These are phyloP conservation scores for Multifurca ochricompacta DNA, from an alignment of 768 basidiomycete species.

Conservation along the genomic window DNA sequence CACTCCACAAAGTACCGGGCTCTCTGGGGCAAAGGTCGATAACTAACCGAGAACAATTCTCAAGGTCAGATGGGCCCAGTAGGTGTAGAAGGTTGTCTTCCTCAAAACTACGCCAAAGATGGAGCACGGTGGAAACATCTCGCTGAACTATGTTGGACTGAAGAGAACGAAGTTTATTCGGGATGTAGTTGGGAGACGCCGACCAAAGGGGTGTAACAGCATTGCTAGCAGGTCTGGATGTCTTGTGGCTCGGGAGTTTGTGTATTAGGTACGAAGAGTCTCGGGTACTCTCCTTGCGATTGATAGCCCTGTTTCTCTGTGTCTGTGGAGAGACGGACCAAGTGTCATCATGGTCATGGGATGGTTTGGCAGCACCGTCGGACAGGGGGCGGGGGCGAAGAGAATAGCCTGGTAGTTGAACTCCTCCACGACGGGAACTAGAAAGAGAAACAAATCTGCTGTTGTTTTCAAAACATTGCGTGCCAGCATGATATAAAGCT, in stretches of 20 bases:
- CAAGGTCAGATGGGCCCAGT: slow-evolving; percentile 38
- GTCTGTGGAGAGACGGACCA: neutral
- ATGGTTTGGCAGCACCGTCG: neutral
- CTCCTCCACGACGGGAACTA: neutral
- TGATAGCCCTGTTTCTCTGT: neutral
- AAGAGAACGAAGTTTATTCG: slow-evolving; percentile 29
- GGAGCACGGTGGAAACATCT: slow-evolving; percentile 28
- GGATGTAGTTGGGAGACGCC: slow-evolving; percentile 23
- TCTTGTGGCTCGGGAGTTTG: neutral
- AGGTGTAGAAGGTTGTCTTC: slow-evolving; percentile 37
- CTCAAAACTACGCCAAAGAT: slow-evolving; percentile 39
- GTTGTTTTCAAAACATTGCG: neutral
- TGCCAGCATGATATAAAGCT: slow-evolving; percentile 1
- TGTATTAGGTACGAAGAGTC: neutral
- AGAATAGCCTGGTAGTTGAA: neutral
- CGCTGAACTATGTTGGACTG: slow-evolving; percentile 28
- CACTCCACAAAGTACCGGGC: slow-evolving; percentile 4
- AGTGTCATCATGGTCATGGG: neutral
- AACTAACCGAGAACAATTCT: slow-evolving; percentile 33
- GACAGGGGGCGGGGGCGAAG: neutral
- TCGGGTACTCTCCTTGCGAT: neutral
- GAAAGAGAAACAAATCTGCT: neutral
- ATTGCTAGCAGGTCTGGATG: neutral
- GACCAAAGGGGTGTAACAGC: neutral
- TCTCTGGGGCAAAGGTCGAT: slow-evolving; percentile 24